Percentiles rank a stretch among this genome's conserved stretches.
Evolutionary conservation across 371 early-diverging fungal genomes (phyloP).

Genomic region (Entomophthora muscae): DNA sequence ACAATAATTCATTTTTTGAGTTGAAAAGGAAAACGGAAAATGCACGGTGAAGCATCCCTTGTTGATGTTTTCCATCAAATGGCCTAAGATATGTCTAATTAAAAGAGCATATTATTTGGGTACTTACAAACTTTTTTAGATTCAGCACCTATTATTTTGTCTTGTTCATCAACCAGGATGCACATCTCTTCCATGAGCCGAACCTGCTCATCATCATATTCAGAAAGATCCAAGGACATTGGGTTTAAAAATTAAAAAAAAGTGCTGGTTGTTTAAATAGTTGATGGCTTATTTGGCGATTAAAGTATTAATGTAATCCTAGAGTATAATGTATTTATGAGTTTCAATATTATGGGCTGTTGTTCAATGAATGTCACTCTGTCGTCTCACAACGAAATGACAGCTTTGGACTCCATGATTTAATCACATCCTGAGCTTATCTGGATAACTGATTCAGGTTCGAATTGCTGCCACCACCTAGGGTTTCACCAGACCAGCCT

Average conservation of each 20-base stretch:
- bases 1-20: slow-evolving; percentile 51
- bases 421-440: too few relatives aligned
- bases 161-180: slow-evolving; percentile 79
- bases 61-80: slow-evolving; percentile 78
- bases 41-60: slow-evolving; percentile 85
- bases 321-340: too few relatives aligned
- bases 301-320: too few relatives aligned
- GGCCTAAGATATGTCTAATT: slow-evolving; percentile 31
- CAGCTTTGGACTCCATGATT: too few relatives aligned
- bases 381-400: too few relatives aligned
- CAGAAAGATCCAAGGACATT: slow-evolving; percentile 36
- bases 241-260: slow-evolving; percentile 7
- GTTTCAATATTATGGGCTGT: too few relatives aligned
- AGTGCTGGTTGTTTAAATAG: not conserved
- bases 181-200: slow-evolving; percentile 94
- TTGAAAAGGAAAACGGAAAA: slow-evolving; percentile 91
- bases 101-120: not conserved
- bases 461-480: too few relatives aligned
- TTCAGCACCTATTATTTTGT: slow-evolving; percentile 64
- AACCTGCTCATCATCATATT: slow-evolving; percentile 71
- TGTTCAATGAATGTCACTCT: too few relatives aligned
- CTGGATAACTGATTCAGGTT: too few relatives aligned
- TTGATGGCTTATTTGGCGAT: not conserved
- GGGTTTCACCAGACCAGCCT: too few relatives aligned
- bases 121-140: slow-evolving; percentile 78